These are phyloP conservation scores for Fusarium siculi DNA, from an alignment of 2,329 filamentous ascomycete genomes.

Conservation along the genomic window DNA sequence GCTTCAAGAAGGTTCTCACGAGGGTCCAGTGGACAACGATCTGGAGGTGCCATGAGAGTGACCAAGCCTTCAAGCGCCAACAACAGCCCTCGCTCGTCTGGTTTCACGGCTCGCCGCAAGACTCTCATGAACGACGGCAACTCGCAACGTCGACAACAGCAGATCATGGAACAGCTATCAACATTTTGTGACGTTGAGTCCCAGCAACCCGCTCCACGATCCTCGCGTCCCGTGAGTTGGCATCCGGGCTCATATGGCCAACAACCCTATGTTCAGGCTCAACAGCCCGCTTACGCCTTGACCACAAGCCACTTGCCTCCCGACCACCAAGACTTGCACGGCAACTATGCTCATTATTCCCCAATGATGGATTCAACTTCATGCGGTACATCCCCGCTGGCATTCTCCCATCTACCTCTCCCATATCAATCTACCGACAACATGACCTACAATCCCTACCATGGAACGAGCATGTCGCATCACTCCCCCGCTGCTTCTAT, in stretches of 20 bases:
- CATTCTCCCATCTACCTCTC: constrained; percentile 64
- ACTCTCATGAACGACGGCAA: constrained; percentile 64
- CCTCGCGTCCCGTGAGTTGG: constrained; percentile 77
- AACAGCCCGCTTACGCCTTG: constrained; percentile 53
- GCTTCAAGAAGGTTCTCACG: constrained; percentile 60
- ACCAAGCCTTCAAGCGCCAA: constrained; percentile 74
- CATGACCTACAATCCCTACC: constrained; percentile 53
- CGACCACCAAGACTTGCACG: constrained; percentile 55
- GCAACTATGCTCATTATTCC: constrained; percentile 57
- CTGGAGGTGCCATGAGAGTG: constrained; percentile 66
- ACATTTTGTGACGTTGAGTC: constrained; percentile 40
- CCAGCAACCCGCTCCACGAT: constrained; percentile 42
- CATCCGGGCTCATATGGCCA: constrained; percentile 70
- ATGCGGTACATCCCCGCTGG: constrained; percentile 66
- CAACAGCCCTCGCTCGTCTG: constrained; percentile 72
- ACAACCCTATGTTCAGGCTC: constrained; percentile 52
- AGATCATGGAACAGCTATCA: constrained; percentile 57
- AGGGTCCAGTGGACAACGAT: constrained; percentile 61
- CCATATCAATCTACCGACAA: constrained; percentile 55
- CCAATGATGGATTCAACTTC: constrained; percentile 67
- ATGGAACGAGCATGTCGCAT: constrained; percentile 51
- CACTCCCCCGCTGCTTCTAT: constrained; percentile 46
- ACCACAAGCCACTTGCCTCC: constrained; percentile 51
- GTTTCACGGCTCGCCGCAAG: constrained; percentile 62
- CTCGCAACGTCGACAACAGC: constrained; percentile 58